These are phyloP conservation scores for Aspergillus heteromorphus DNA, from an alignment of 495 filamentous ascomycete genomes.

Conservation along the genomic window DNA sequence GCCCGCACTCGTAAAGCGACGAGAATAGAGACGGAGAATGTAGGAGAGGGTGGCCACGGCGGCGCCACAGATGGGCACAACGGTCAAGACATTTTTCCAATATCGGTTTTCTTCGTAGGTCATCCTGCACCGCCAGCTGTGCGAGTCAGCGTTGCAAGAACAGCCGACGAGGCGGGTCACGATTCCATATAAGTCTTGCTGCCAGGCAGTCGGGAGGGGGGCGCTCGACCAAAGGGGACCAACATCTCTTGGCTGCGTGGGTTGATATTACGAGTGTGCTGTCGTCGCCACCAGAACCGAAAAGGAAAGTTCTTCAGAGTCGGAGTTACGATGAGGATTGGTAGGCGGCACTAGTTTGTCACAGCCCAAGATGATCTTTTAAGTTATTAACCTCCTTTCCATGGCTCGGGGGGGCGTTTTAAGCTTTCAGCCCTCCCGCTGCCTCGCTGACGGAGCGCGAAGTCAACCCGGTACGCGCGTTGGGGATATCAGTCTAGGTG, in stretches of 20 bases:
- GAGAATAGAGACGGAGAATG: constrained; percentile 8
- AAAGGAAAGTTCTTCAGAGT: background rate
- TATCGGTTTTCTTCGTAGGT: constrained; percentile 11
- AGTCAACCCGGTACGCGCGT: background rate
- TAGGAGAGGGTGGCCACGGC: constrained; percentile 11
- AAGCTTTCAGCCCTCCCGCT: background rate
- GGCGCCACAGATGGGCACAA: constrained; percentile 17
- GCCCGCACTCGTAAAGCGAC: constrained; percentile 3
- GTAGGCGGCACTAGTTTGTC: background rate
- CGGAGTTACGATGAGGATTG: background rate
- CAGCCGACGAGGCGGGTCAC: background rate
- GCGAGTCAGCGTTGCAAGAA: background rate
- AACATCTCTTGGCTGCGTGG: background rate
- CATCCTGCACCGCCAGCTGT: constrained; percentile 8
- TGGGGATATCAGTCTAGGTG: too few relatives aligned
- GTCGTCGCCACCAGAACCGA: constrained; percentile 1
- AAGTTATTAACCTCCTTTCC: background rate
- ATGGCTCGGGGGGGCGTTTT: background rate
- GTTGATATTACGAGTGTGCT: background rate
- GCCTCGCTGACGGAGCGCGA: background rate
- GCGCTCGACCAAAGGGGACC: background rate
- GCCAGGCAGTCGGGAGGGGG: background rate
- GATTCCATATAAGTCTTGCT: constrained; percentile 1
- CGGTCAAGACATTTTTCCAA: constrained; percentile 17
- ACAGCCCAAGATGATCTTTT: background rate